Evolutionary conservation across 805 yeast species (phyloP).

Genomic region (Maudiozyma pseudohumilis): DNA sequence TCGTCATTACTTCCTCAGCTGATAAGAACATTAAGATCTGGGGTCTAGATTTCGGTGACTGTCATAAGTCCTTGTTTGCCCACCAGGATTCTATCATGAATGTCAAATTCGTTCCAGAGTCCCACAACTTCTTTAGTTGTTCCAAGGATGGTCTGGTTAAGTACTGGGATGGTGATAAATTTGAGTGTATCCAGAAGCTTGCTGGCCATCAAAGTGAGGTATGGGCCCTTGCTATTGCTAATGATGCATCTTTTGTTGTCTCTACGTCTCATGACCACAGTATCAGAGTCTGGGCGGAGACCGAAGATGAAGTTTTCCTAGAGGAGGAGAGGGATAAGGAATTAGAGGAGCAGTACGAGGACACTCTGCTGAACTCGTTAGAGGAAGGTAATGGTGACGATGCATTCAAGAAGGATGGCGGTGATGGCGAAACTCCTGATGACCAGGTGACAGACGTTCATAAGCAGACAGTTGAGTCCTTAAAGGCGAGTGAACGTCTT

Average conservation of each 20-base stretch:
- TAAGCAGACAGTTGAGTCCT: slow-evolving; percentile 79
- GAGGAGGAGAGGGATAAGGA: slow-evolving; percentile 97
- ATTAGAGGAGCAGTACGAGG: slow-evolving; percentile 83
- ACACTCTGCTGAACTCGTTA: slow-evolving; percentile 60
- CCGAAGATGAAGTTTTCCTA: slow-evolving; percentile 89
- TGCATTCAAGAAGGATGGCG: slow-evolving; percentile 31
- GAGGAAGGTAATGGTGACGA: slow-evolving; percentile 46
- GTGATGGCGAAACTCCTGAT: slow-evolving; percentile 32
- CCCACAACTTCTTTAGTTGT: slow-evolving; percentile 82
- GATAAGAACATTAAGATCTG: slow-evolving; percentile 95
- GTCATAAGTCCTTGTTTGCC: slow-evolving; percentile 92
- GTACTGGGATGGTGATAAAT: slow-evolving; percentile 98
- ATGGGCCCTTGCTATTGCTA: slow-evolving; percentile 80
- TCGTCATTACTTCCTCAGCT: slow-evolving; percentile 87
- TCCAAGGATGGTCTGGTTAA: slow-evolving; percentile 84
- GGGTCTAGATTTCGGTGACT: slow-evolving; percentile 99
- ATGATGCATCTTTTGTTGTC: slow-evolving; percentile 59
- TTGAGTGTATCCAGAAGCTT: slow-evolving; percentile 83
- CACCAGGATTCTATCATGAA: slow-evolving; percentile 94
- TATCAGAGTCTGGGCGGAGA: slow-evolving; percentile 85
- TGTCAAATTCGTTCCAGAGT: slow-evolving; percentile 73
- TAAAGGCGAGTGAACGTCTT: slow-evolving; percentile 87
- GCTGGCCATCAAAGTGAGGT: slow-evolving; percentile 87
- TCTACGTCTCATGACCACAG: slow-evolving; percentile 90
- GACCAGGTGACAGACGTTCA: slow-evolving; percentile 58